Evolutionary conservation across 2,329 filamentous ascomycete species (phyloP).

Genomic region (Talaromyces sp.): DNA sequence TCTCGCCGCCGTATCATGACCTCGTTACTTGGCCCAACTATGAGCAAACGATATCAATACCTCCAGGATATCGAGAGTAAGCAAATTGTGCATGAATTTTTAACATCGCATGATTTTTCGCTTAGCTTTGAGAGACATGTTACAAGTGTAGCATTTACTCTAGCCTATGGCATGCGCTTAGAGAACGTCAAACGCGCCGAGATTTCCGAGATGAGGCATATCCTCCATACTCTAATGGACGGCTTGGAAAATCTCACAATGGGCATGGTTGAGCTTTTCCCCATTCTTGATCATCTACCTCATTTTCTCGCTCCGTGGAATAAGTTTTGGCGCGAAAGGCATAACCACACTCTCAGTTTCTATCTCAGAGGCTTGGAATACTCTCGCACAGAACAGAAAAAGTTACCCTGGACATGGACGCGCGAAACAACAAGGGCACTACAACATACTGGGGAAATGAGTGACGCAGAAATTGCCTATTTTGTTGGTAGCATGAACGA

Average conservation of each 20-base stretch:
- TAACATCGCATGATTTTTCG: constrained; percentile 40
- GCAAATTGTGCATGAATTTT: constrained; percentile 41
- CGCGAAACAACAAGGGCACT: constrained; percentile 13
- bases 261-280: neutral
- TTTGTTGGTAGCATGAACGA: neutral
- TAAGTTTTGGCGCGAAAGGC: constrained; percentile 8
- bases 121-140: constrained; percentile 47
- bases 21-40: constrained; percentile 42
- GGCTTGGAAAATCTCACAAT: neutral
- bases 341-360: constrained; percentile 18
- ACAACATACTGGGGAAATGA: neutral
- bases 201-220: neutral
- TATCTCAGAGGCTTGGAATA: constrained; percentile 12
- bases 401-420: constrained; percentile 21
- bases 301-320: constrained; percentile 12
- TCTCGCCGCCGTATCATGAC: constrained; percentile 40
- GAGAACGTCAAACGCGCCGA: constrained; percentile 25
- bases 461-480: neutral
- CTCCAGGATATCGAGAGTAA: constrained; percentile 48
- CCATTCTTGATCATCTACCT: neutral
- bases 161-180: constrained; percentile 49
- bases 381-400: constrained; percentile 9
- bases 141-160: constrained; percentile 47
- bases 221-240: neutral
- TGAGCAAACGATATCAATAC: constrained; percentile 43